Conservation (phyloP, 2,329 filamentous ascomycete genomes). For the Xylaria sp. region DNA sequence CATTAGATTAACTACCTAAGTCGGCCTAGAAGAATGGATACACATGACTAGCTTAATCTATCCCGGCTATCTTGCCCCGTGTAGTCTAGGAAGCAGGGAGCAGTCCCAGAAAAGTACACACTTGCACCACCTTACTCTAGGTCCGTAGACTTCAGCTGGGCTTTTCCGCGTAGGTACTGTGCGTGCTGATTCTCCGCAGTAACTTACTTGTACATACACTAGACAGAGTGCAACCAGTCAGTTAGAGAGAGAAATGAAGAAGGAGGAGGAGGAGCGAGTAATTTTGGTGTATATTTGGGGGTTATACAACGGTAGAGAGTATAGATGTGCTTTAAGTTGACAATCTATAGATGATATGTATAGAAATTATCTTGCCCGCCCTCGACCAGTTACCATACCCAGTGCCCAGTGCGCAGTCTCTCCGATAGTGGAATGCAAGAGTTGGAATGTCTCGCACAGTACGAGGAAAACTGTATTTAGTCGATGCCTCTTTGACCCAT, state of each 20-base stretch:
- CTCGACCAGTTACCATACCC: constrained; percentile 26
- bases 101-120: not conserved
- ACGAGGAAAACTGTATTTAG: not conserved
- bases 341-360: constrained; percentile 9
- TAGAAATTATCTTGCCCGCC: constrained; percentile 7
- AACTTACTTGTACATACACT: not conserved
- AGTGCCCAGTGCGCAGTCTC: constrained; percentile 25
- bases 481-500: constrained; percentile 25
- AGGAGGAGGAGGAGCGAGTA: too few relatives aligned
- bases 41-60: constrained; percentile 35
- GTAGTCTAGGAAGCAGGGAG: constrained; percentile 11
- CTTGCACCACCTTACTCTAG: not conserved
- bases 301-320: not conserved
- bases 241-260: not conserved
- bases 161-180: constrained; percentile 8
- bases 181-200: not conserved
- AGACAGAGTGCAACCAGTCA: not conserved
- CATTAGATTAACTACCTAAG: constrained; percentile 21
- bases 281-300: constrained; percentile 3
- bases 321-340: constrained; percentile 2
- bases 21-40: constrained; percentile 14
- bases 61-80: constrained; percentile 34
- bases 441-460: constrained; percentile 21
- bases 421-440: constrained; percentile 13
- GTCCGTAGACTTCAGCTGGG: constrained; percentile 23